Evolutionary conservation across 192 early-diverging fungal species (phyloP), one percentile per base, ranked within the genome.

Genomic region (Backusella psychrophila): DNA sequence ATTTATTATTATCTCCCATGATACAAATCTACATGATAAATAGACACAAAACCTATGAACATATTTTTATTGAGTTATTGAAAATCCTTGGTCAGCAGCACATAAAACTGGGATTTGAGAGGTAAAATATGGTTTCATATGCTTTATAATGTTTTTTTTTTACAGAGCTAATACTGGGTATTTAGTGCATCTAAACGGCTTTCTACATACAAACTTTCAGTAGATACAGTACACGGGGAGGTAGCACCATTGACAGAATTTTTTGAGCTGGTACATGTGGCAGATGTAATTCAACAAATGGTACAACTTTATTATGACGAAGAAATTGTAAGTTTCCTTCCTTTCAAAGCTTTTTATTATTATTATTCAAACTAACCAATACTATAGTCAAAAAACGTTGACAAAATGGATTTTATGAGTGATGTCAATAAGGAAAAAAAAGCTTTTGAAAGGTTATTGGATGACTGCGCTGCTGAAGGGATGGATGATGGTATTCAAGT

Each of bases 201-300:
- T 31, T 71, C 83, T 14, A 42, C 80, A 29, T 85, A 87, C 82
- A 78, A 86, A 77, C 75, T 88, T 44, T 41, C 73, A 21, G 23
- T 69, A 29, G 78, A 85, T 79, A 77, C 73, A 69, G 31, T 79
- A 15, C 66, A 34, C 34, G 78, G 76, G 35, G 84, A 84, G 59
- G 88, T 91, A 66, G 89, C 87, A 56, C 93, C 88, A 53, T 82
- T 91, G 44, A 87, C 80, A 75, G 93, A 95, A 66, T 98, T 98
- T 79, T 96, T 98, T 82, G 97, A 96, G 78, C 82, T 99, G 39
- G 92, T 98, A 21, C 97, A 99, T 83, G 87, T 99, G 53, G 92
- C 93, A 29, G 97, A 99, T 85, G 82, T 98, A 66, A 91, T 94
- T 38, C 91, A 95, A 67, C 97, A 99, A 76, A 95, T 99, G 94